Evolutionary conservation across 331 rosid genomes (phyloP), one percentile per base, ranked within the genome.

Genomic region (Quercus phellos): DNA sequence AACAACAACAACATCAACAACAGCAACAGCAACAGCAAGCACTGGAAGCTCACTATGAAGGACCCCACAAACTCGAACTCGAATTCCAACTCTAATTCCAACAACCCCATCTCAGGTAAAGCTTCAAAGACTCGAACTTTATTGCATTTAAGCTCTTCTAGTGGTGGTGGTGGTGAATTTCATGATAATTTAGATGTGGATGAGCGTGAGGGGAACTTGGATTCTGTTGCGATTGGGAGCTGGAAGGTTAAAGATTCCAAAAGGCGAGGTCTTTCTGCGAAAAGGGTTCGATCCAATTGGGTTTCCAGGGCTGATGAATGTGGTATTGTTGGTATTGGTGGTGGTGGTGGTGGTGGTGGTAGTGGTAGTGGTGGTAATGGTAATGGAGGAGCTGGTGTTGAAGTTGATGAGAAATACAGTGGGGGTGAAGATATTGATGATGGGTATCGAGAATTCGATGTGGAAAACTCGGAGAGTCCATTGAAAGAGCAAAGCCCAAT

Each of bases 261-360:
- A 77, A 91, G 90, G 76, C 84, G 99, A 78, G 97, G 90, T 69
- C 73, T 91, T 2, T 30, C 72, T 2, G 88, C 86, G 29, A 95
- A 93, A 63, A 79, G 98, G 84, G 86, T 85, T 75, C 88, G 99
- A 88, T 90, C 98, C 81, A 92, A 88, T 86, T 95, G 99, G 99
- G 88, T 88, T 55, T 77, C 96, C 2, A 89, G 90, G 76, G 83
- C 84, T 18, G 93, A 87, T 30, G 95, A 88, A 14, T 91, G 89
- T 1, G 88, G 87, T 46, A 13, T 46, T 5, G 90, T 81, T 4
- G 86, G 3, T 19, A 67, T 18, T 22, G 73, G 30, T 29, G 87
- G 83, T 18, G 92, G 88, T 1, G 88, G 86, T 5, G 55, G 21
- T 14, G 42, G 43, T 22, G 73, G 54, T 18, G 53, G 53, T 32